A percentile compares a stretch with the other conserved stretches of the same genome.
Evolutionary conservation across 768 basidiomycete genomes (phyloP).

Genomic region (Lactifluus rugatus): DNA sequence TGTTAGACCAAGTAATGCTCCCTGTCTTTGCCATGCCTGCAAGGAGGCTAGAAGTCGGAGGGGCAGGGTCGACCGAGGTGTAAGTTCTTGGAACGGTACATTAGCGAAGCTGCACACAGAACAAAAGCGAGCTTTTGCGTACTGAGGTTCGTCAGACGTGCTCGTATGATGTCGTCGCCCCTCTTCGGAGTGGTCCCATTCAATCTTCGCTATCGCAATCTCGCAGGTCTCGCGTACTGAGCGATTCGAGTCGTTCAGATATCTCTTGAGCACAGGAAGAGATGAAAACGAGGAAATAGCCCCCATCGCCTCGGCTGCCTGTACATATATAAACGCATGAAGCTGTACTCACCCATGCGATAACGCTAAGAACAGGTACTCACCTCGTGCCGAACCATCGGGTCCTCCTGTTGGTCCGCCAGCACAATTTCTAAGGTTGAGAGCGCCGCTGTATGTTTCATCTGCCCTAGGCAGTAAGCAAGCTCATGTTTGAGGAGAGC

Average conservation of each 20-base stretch:
- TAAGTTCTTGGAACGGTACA: constrained; percentile 41
- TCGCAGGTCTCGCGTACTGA: constrained; percentile 93
- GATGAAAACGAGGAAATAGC: constrained; percentile 70
- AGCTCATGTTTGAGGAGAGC: constrained; percentile 94
- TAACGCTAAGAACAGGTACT: constrained; percentile 16
- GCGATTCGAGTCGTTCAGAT: constrained; percentile 58
- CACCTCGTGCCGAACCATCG: constrained; percentile 98
- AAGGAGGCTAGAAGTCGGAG: constrained; percentile 58
- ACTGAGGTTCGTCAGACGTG: constrained; percentile 32
- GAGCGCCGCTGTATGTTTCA: constrained; percentile 62
- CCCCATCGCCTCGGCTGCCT: constrained; percentile 99
- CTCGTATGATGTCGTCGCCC: constrained; percentile 39
- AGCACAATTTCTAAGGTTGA: constrained; percentile 73
- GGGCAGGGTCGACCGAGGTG: constrained; percentile 85
- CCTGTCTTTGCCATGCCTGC: constrained; percentile 42
- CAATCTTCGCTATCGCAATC: constrained; percentile 90
- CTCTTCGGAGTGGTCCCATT: constrained; percentile 81
- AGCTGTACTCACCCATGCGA: background rate
- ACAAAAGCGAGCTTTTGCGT: constrained; percentile 10
- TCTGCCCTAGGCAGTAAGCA: constrained; percentile 94
- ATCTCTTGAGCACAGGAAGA: constrained; percentile 60
- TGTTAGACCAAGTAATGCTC: constrained; percentile 37
- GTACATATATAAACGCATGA: background rate
- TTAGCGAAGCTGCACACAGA: background rate
- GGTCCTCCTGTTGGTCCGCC: constrained; percentile 58